Percentiles rank a stretch among this genome's conserved stretches.
Evolutionary conservation across 768 basidiomycete genomes (phyloP).

Genomic region (Gymnopilus dilepis): DNA sequence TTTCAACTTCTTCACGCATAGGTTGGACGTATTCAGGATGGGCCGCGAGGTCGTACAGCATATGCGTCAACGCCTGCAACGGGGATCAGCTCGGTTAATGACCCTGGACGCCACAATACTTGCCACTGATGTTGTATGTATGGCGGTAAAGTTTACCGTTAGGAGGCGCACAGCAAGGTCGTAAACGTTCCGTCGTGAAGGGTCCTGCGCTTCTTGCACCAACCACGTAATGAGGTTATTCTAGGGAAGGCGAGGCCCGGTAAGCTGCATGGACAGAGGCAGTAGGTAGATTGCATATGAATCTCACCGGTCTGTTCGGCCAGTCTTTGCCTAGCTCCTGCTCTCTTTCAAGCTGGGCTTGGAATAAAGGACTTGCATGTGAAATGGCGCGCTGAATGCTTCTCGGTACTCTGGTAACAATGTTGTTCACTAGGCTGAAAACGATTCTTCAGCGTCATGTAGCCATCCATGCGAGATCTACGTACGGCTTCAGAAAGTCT

Average conservation of each 20-base stretch:
- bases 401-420: conserved; percentile 10
- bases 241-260: conserved; percentile 15
- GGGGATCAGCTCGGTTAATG: neutral
- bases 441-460: neutral
- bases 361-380: conserved; percentile 8
- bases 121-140: conserved; percentile 30
- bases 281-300: neutral
- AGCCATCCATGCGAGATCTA: neutral
- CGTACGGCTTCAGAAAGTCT: conserved; percentile 21
- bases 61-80: conserved; percentile 40
- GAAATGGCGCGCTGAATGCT: conserved; percentile 7
- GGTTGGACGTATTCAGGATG: conserved; percentile 37
- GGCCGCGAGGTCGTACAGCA: conserved; percentile 41
- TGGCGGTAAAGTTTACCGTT: conserved; percentile 32
- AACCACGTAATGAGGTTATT: conserved; percentile 34
- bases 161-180: conserved; percentile 28
- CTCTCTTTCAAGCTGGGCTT: conserved; percentile 4
- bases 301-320: conserved; percentile 11
- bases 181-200: conserved; percentile 20
- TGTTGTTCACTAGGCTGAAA: conserved; percentile 11
- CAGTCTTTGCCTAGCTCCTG: neutral
- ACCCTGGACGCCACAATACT: neutral
- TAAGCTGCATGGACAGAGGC: neutral
- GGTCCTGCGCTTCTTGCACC: conserved; percentile 32
- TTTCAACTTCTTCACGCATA: conserved; percentile 49